Evolutionary conservation across 148 eudicot genomes (phyloP).

Genomic region (Chenopodium suecicum): DNA sequence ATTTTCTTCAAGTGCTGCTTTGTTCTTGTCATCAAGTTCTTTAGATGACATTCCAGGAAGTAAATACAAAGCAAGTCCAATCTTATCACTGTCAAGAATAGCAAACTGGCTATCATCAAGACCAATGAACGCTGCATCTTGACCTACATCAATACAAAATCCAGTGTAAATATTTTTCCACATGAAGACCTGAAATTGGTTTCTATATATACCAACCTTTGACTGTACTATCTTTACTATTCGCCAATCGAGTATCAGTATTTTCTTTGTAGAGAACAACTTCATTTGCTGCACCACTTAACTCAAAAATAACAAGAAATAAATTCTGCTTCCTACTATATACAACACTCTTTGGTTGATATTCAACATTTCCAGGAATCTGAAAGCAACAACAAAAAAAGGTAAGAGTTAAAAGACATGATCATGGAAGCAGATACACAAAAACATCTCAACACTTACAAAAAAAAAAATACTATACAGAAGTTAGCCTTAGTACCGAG

Average conservation of each 20-base stretch:
- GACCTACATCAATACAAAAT: conserved; percentile 45
- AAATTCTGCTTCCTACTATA: conserved; percentile 87
- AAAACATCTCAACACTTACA: background rate
- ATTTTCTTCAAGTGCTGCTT: conserved; percentile 54
- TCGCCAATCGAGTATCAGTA: conserved; percentile 60
- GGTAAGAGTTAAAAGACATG: conserved; percentile 9
- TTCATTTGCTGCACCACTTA: conserved; percentile 68
- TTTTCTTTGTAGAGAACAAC: conserved; percentile 89
- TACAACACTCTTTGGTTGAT: conserved; percentile 59
- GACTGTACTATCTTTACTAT: conserved; percentile 68
- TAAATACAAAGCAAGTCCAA: conserved; percentile 72
- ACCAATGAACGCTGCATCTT: conserved; percentile 94
- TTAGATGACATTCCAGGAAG: conserved; percentile 73
- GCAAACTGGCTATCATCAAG: conserved; percentile 79
- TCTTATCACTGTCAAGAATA: conserved; percentile 90
- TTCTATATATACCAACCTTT: conserved; percentile 49
- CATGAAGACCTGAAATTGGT: conserved; percentile 10
- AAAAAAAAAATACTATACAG: conserved; percentile 1
- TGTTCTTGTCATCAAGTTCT: conserved; percentile 61
- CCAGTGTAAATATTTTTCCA: background rate
- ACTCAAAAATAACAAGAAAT: conserved; percentile 81
- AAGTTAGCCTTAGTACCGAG: conserved; percentile 44
- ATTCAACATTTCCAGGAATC: conserved; percentile 79
- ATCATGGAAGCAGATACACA: conserved; percentile 16
- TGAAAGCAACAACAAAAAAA: conserved; percentile 39